A percentile compares a stretch with the other conserved stretches of the same genome.
Conservation (phyloP, 116 monocot species). For the Phalaenopsis hybrid region DNA sequence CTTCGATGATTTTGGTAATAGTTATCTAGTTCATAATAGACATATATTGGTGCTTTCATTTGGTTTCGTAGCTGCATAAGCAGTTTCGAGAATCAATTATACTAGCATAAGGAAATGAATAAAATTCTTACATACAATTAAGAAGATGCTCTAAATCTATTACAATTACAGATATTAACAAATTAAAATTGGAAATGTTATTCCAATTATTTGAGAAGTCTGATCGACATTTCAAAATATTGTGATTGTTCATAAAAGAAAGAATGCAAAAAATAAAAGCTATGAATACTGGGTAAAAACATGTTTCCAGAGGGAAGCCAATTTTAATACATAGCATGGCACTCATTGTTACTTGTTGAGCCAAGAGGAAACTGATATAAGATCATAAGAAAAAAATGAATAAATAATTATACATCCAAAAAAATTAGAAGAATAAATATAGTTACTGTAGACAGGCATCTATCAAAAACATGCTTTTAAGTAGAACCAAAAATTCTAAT, state of each 20-base stretch:
- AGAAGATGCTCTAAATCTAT: background rate
- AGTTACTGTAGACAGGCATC: too few relatives aligned
- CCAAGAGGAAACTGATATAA: too few relatives aligned
- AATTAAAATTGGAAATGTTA: background rate
- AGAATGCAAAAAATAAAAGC: too few relatives aligned
- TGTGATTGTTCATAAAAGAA: too few relatives aligned
- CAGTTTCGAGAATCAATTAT: background rate
- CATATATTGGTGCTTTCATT: slow-evolving; percentile 84
- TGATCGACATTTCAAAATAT: too few relatives aligned
- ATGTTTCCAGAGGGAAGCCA: too few relatives aligned
- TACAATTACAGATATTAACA: background rate
- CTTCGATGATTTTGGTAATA: slow-evolving; percentile 95
- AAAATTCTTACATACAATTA: background rate
- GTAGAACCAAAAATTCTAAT: background rate
- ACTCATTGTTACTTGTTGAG: background rate
- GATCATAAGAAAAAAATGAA: too few relatives aligned
- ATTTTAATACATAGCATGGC: too few relatives aligned
- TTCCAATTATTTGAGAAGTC: background rate
- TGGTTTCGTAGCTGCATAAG: slow-evolving; percentile 48
- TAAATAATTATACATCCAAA: background rate
- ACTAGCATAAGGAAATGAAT: background rate
- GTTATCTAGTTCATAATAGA: slow-evolving; percentile 93
- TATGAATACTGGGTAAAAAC: too few relatives aligned
- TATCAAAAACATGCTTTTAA: background rate
- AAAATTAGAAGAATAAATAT: too few relatives aligned